These are phyloP conservation scores for Oleoguttula mirabilis DNA, from an alignment of 495 filamentous ascomycete genomes.

Conservation along the genomic window DNA sequence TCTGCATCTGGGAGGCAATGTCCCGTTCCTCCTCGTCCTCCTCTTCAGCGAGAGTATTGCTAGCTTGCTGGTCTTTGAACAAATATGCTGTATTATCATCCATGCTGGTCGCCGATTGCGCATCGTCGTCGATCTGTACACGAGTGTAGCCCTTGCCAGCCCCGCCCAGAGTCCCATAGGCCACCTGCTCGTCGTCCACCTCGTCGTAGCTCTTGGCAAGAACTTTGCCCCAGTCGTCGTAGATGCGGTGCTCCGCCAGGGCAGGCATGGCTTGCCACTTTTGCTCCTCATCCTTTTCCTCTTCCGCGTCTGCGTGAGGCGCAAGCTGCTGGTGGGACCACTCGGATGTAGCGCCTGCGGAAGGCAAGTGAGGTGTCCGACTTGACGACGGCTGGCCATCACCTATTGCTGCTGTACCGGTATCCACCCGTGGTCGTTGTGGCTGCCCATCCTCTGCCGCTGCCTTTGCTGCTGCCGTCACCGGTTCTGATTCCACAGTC, in stretches of 20 bases:
- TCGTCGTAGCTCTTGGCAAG: slow-evolving; percentile 66
- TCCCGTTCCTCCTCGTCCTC: slow-evolving; percentile 63
- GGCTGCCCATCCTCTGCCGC: neutral
- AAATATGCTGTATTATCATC: slow-evolving; percentile 96
- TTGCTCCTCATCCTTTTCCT: slow-evolving; percentile 40
- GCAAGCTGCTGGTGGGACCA: slow-evolving; percentile 84
- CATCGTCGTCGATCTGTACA: slow-evolving; percentile 88
- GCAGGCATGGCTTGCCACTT: slow-evolving; percentile 94
- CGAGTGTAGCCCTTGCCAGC: slow-evolving; percentile 91
- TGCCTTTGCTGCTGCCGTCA: neutral
- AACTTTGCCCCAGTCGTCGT: slow-evolving; percentile 83
- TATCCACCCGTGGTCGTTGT: neutral
- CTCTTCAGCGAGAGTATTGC: slow-evolving; percentile 58
- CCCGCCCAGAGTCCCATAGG: slow-evolving; percentile 64
- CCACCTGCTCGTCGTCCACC: slow-evolving; percentile 53
- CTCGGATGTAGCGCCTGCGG: slow-evolving; percentile 42
- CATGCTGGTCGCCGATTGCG: slow-evolving; percentile 83
- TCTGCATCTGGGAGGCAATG: slow-evolving; percentile 77
- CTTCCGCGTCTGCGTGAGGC: slow-evolving; percentile 30
- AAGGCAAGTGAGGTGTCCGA: neutral
- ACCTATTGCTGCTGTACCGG: neutral
- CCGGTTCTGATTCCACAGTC: neutral
- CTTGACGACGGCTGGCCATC: neutral
- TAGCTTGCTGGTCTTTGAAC: slow-evolving; percentile 48
- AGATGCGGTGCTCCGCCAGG: slow-evolving; percentile 80